These are phyloP conservation scores for Vanderwaltozyma verrucispora DNA, from an alignment of 805 yeast species.

Conservation along the genomic window DNA sequence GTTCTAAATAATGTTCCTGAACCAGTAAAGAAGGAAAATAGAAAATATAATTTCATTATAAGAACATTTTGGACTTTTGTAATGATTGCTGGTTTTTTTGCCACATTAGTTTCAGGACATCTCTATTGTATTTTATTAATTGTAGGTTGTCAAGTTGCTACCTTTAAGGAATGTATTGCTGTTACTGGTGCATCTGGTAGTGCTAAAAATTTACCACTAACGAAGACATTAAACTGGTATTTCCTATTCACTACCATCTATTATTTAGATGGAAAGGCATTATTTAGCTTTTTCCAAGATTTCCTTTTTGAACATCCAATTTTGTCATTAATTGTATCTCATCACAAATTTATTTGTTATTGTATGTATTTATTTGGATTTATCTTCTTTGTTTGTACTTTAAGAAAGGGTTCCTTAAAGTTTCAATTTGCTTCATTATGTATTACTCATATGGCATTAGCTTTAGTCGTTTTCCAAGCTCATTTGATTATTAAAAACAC, in stretches of 20 bases:
- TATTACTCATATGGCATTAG: slow-evolving; percentile 85
- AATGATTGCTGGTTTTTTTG: slow-evolving; percentile 69
- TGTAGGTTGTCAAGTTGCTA: slow-evolving; percentile 62
- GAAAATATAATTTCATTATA: slow-evolving; percentile 44
- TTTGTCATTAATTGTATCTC: slow-evolving; percentile 50
- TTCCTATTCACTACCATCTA: slow-evolving; percentile 78
- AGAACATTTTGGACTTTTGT: slow-evolving; percentile 91
- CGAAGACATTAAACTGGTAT: slow-evolving; percentile 85
- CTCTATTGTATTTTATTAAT: slow-evolving; percentile 66
- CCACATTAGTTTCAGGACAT: slow-evolving; percentile 74
- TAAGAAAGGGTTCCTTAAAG: slow-evolving; percentile 79
- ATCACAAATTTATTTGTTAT: slow-evolving; percentile 80
- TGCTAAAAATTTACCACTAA: slow-evolving; percentile 73
- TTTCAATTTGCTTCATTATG: slow-evolving; percentile 93
- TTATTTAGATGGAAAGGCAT: slow-evolving; percentile 78
- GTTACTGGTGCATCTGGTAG: slow-evolving; percentile 73
- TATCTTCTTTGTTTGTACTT: slow-evolving; percentile 78
- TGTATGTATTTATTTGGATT: slow-evolving; percentile 79
- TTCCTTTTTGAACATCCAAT: slow-evolving; percentile 29
- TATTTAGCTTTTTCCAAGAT: slow-evolving; percentile 55
- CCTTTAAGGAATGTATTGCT: slow-evolving; percentile 84
- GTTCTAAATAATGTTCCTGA: neutral
- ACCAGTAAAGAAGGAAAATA: slow-evolving; percentile 9
- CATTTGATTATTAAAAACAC: slow-evolving; percentile 86
- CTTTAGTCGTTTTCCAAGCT: slow-evolving; percentile 87